A percentile compares a stretch with the other conserved stretches of the same genome.
These are phyloP conservation scores for Ormosia emarginata DNA, from an alignment of 306 rosid genomes.

Conservation along the genomic window DNA sequence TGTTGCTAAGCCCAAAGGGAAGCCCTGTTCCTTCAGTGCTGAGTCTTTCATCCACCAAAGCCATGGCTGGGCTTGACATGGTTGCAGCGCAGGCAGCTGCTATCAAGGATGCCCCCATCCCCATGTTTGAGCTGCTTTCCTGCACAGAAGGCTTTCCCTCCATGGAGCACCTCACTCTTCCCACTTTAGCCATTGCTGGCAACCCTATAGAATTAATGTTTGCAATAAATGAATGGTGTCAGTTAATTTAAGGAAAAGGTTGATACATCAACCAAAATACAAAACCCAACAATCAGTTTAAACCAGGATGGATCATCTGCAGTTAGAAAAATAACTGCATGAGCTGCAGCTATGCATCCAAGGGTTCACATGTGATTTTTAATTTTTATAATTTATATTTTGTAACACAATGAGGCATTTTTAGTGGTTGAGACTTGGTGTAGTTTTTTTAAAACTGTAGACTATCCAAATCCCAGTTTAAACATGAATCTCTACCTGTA, in stretches of 20 bases:
- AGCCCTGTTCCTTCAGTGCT: slow-evolving; percentile 95
- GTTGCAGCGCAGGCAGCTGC: slow-evolving; percentile 64
- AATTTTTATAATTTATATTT: too few species aligned
- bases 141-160: slow-evolving; percentile 39
- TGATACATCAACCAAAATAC: neutral
- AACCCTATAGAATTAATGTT: slow-evolving; percentile 42
- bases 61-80: slow-evolving; percentile 86
- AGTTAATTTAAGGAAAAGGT: neutral
- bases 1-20: slow-evolving; percentile 94
- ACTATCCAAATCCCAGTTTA: too few species aligned
- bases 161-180: slow-evolving; percentile 71
- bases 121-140: slow-evolving; percentile 42
- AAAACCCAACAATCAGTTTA: neutral
- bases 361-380: too few species aligned
- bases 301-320: too few species aligned
- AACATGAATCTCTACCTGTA: neutral
- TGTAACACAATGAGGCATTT: too few species aligned
- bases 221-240: neutral
- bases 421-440: too few species aligned
- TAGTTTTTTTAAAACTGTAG: too few species aligned
- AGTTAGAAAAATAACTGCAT: too few species aligned
- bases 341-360: too few species aligned
- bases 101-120: slow-evolving; percentile 66
- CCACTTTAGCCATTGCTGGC: slow-evolving; percentile 58
- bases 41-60: slow-evolving; percentile 87